A percentile compares a stretch with the other conserved stretches of the same genome.
Evolutionary conservation across 129 eudicot species (phyloP).

Genomic region (Saposhnikovia divaricata): DNA sequence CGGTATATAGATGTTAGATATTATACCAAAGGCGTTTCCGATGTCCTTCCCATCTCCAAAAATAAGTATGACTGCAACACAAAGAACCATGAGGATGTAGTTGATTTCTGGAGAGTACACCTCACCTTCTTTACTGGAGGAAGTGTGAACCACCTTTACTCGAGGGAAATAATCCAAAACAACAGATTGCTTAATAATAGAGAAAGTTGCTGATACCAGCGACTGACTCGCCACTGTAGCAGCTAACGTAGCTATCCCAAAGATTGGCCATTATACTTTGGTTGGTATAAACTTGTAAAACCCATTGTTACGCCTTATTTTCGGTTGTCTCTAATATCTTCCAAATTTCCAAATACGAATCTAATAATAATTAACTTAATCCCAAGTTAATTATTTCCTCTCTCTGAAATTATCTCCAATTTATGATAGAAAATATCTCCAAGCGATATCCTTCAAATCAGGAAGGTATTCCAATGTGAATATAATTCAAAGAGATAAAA

Average conservation of each 20-base stretch:
- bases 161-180: slow-evolving; percentile 66
- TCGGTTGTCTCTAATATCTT: no score
- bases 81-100: slow-evolving; percentile 56
- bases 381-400: no score
- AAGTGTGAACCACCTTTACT: slow-evolving; percentile 63
- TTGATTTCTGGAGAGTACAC: slow-evolving; percentile 71
- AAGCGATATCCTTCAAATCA: no score
- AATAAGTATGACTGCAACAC: slow-evolving; percentile 59
- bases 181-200: slow-evolving; percentile 60
- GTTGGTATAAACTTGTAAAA: slow-evolving; percentile 58
- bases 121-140: slow-evolving; percentile 62
- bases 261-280: slow-evolving; percentile 58
- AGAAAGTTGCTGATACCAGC: slow-evolving; percentile 63
- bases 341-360: no score
- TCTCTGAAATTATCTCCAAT: no score
- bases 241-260: slow-evolving; percentile 50
- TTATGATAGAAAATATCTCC: no score
- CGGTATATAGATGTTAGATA: background rate
- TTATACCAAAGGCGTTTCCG: slow-evolving; percentile 68
- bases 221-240: slow-evolving; percentile 70
- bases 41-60: slow-evolving; percentile 58
- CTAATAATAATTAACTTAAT: no score
- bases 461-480: no score
- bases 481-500: no score
- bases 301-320: no score